Base-by-base conservation (phyloP, 2,329 filamentous ascomycete genomes). In the Alternaria sp. region DNA sequence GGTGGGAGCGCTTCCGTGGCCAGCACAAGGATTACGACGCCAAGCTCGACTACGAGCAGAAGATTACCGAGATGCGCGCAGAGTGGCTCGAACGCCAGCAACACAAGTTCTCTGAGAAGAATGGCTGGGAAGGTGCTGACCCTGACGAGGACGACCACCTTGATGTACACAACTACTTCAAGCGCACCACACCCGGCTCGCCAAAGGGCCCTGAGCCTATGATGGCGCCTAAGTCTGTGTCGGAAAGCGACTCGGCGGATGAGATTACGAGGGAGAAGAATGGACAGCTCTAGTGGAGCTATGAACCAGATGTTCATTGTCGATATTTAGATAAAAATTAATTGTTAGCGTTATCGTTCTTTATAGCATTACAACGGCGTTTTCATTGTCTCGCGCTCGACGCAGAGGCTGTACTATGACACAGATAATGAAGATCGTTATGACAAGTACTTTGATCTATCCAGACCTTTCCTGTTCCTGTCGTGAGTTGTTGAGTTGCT, bases 1-100 rank as follows among this genome's bases (percentile, higher is more conserved):
- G 94, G 52, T 98, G 92, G 91, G 94, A 98, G 85, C 89, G 92
- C 63, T 79, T 92, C 64, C 85, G 87, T 55, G 93, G 93, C 52
- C 86, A 91, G 18, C 88, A 90, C 78, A 96, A 95, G 84, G 78
- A 86, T 75, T 98, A 97, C 82, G 84, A 97, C 78, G 65, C 68
- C 42, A 89, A 92, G 64, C 57, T 63, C 12, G 94, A 98, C 83
- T 92, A 91, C 82, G 87, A 91, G 81, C 85, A 89, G 77, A 94
- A 93, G 85, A 91, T 97, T 64, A 86, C 89, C 70, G 94, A 97
- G 77, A 91, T 97, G 86, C 84, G 88, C 51, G 75, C 75, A 3
- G 82, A 84, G 41, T 85, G 83, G 80, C 78, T 82, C 30, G 83
- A 86, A 64, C 85, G 84, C 79, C 86, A 88, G 80, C 80, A 82